phyloP scores from a whole-genome alignment of 805 yeast genomes.

The Ogataea paraovalis region DNA sequence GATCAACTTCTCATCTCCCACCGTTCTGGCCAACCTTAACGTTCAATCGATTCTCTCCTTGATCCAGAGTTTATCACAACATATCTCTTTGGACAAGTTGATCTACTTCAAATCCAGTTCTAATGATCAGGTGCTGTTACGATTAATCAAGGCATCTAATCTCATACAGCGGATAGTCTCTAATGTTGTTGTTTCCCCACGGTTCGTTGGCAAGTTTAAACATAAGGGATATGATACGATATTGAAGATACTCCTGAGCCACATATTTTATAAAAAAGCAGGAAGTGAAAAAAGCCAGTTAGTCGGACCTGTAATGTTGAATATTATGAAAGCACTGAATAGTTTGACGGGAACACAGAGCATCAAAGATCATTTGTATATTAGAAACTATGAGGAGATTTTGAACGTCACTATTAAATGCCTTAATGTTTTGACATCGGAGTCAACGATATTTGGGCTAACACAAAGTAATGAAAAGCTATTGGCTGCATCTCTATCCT shows the following conservation, averaged over 20 bases:
- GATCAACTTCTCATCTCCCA: constrained; percentile 20
- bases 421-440: constrained; percentile 11
- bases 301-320: constrained; percentile 30
- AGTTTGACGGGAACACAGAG: constrained; percentile 20
- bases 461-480: constrained; percentile 18
- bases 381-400: constrained; percentile 15
- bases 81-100: constrained; percentile 19
- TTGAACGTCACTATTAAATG: constrained; percentile 13
- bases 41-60: constrained; percentile 9
- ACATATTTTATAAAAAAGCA: constrained; percentile 13
- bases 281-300: constrained; percentile 3
- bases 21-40: constrained; percentile 18
- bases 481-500: constrained; percentile 16
- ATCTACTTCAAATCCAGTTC: constrained; percentile 20
- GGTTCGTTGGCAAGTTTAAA: constrained; percentile 17
- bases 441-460: background rate
- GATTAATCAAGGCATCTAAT: constrained; percentile 24
- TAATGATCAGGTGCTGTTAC: constrained; percentile 18
- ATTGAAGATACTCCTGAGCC: constrained; percentile 14
- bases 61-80: constrained; percentile 17
- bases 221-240: constrained; percentile 27
- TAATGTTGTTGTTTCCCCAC: constrained; percentile 10
- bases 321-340: constrained; percentile 27
- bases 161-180: constrained; percentile 16
- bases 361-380: constrained; percentile 25